Base-by-base conservation (phyloP, 1,284 basidiomycete genomes). In the Leccinum fallax region DNA sequence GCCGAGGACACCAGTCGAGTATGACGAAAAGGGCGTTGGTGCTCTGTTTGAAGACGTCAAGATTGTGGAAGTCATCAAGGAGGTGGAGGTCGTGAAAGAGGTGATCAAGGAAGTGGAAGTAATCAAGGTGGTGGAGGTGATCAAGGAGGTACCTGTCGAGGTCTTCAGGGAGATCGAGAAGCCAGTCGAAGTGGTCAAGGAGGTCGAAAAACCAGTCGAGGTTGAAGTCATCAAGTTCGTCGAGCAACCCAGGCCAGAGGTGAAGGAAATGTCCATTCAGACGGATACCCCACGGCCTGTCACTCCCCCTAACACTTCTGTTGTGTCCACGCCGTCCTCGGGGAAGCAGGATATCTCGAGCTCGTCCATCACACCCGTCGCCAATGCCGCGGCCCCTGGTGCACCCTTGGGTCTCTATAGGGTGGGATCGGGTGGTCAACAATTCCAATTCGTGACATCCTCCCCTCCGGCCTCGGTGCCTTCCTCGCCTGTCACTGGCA, bases 191-290 rank as follows among this genome's bases (percentile, higher is more conserved):
- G 72, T 76, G 0, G 63, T 80, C 53, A 70, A 57, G 49, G 74
- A 77, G 57, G 21, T 76, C 0, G 69, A 74, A 32, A 75, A 66
- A 24, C 66, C 60, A 4, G 26, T 72, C 5, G 72, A 72, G 30
- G 61, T 72, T 26, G 70, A 72, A 46, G 71, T 77, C 43, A 69
- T 67, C 63, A 70, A 69, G 58, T 68, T 71, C 28, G 26, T 67
- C 15, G 74, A 76, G 21, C 68, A 74, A 21, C 83, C 83, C 6
- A 88, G 86, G 71, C 83, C 85, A 0, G 86, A 89, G 65, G 74
- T 85, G 36, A 86, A 81, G 70, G 91, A 93, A 65, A 89, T 86
- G 62, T 89, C 86, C 2, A 85, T 87, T 32, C 92, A 94, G 76
- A 94, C 92, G 3, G 92, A 94, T 62, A 81, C 82, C 53, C 88